Conservation (phyloP, 2,329 filamentous ascomycete species). For the Aspergillus ochraceus region DNA sequence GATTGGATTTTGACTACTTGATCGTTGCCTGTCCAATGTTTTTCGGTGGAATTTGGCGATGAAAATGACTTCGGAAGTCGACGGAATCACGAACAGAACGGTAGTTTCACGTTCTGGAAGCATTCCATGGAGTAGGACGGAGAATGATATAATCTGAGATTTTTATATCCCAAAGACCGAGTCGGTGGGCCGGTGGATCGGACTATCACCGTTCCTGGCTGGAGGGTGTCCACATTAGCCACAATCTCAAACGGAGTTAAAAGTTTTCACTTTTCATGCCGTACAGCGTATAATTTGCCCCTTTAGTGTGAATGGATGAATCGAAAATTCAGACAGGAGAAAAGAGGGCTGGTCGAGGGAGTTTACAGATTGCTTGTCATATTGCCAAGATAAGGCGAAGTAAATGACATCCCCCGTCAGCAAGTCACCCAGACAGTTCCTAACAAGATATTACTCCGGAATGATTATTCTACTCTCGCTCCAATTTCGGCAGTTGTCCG, state of each 20-base stretch:
- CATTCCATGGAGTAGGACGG: background rate
- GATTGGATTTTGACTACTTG: no score
- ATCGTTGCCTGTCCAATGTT: no score
- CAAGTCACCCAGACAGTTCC: no score
- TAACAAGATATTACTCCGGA: no score
- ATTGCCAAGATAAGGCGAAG: no score
- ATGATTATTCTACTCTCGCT: background rate
- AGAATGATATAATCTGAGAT: background rate
- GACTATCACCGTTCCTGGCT: background rate
- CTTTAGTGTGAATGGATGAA: background rate
- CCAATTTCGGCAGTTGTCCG: conserved; percentile 3
- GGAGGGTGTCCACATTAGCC: background rate
- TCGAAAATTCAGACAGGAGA: no score
- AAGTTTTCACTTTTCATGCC: background rate
- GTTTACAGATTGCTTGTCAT: no score
- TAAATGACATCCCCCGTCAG: no score
- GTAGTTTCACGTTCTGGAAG: background rate
- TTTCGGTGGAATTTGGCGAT: no score
- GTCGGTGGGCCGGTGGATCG: background rate
- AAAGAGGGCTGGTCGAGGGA: no score
- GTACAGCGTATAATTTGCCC: background rate
- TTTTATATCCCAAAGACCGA: background rate
- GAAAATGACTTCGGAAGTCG: background rate
- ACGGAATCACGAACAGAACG: background rate
- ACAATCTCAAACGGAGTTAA: background rate